Evolutionary conservation across 1,284 basidiomycete species (phyloP), one percentile per base, ranked within the genome.

Genomic region (Apiotrichum laibachii): DNA sequence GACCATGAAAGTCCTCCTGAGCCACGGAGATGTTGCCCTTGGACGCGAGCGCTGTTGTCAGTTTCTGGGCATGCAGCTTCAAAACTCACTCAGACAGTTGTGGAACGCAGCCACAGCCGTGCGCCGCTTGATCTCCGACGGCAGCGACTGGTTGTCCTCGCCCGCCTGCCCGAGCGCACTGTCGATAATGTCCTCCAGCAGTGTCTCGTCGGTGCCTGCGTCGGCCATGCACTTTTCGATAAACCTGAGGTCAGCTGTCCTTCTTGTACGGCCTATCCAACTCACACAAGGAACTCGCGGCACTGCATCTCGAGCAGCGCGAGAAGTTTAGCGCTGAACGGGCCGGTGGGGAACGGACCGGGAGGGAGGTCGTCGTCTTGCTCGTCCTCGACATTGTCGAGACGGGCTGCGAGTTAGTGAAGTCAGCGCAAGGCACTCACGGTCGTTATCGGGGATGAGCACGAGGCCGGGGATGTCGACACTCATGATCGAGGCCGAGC

Each of bases 201-300:
- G 86, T 47, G 85, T 83, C 21, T 83, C 85, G 8, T 88, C 88
- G 11, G 86, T 86, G 43, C 52, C 50, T 1, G 52, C 35, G 7
- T 42, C 40, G 22, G 62, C 12, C 62, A 70, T 66, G 15, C 39
- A 50, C 15, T 33, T 56, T 57, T 75, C 72, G n/a, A 70, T 48
- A 51, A 52, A 69, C 18, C 70, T 72, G 26, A 3, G 4, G 26
- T 31, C 26, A 31, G 26, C 26, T 31, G 26, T 7, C 26, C 5
- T 16, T 39, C 8, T 11, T 15, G 9, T 18, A 7, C 18, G 0
- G 7, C 0, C 11, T 52, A 37, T 5, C 15, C 11, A 10, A 37
- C 66, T n/a, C 44, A 73, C 72, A 46, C 67, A 43, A 74, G 61
- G 57, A 75, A 77, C 47, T 69, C 57, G 50, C 73, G 66, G 48